Evolutionary conservation across 495 filamentous ascomycete genomes (phyloP), one percentile per base, ranked within the genome.

Genomic region (Cladorrhinum samala): DNA sequence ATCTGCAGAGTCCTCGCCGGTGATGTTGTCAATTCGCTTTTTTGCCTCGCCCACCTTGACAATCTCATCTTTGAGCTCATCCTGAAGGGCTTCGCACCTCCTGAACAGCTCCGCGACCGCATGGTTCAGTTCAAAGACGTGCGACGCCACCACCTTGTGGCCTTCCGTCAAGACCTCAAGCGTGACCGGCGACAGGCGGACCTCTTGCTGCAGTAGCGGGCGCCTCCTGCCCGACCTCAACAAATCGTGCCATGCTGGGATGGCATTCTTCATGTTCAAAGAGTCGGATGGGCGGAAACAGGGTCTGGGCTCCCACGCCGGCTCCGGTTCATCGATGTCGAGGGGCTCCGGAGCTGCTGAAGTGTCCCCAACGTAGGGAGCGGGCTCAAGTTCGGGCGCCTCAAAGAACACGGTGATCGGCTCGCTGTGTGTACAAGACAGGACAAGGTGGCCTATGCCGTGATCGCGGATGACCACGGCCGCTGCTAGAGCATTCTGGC

Each of bases 61-160:
- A 41, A 95, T 75, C 64, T 95, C 90, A 30, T 84, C 81, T 23
- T 71, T 68, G 47, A 95, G 75, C 66, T 95, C 89, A 2, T 74
- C 72, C 60, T 82, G 83, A 38, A 95, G 69, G 13, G 84, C 73
- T 60, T 89, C 81, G 59, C 87, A 91, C 19, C 86, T 79, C 14
- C 83, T 77, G 72, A 95, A 95, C 8, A 96, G 73, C 60, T 94
- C 88, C 1, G 90, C 81, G 2, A 88, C 90, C 9, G 87, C 89
- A 46, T 77, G 63, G 36, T 86, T 84, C 21, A 95, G 75, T 5
- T 73, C 71, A 56, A 85, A 75, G 0, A 89, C 93, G 67, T 95
- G 87, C 17, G 76, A 70, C 47, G 83, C 84, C 18, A 95, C 70
- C 2, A 88, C 74, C 42, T 85, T 79, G 65, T 96, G 91, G 0